phyloP scores from a whole-genome alignment of 2,329 filamentous ascomycete genomes.

The Ciborinia camelliae region DNA sequence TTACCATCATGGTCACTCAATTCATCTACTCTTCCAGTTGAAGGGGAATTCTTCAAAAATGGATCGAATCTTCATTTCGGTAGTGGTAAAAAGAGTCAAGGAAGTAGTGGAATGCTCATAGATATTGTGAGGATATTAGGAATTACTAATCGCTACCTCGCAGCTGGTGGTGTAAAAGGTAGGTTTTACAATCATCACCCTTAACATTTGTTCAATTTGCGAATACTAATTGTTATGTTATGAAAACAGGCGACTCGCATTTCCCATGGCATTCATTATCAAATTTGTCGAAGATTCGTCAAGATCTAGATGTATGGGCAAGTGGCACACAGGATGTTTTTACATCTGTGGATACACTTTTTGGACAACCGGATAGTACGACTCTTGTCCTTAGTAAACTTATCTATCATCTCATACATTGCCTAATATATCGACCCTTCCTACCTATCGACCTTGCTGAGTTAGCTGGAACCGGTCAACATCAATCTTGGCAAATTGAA shows the following conservation, averaged over 20 bases:
- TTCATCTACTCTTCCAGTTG: constrained; percentile 58
- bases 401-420: constrained; percentile 83
- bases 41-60: constrained; percentile 78
- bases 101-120: constrained; percentile 76
- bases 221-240: constrained; percentile 13
- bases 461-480: constrained; percentile 73
- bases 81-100: constrained; percentile 66
- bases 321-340: constrained; percentile 78
- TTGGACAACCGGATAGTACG: constrained; percentile 74
- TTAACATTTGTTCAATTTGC: not conserved
- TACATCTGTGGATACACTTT: constrained; percentile 69
- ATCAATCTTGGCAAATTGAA: constrained; percentile 91
- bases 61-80: constrained; percentile 71
- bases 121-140: constrained; percentile 81
- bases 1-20: constrained; percentile 71
- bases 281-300: constrained; percentile 79
- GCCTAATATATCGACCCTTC: constrained; percentile 82
- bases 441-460: constrained; percentile 80
- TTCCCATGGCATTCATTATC: constrained; percentile 89
- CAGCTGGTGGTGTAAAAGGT: constrained; percentile 74
- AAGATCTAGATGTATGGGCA: constrained; percentile 82
- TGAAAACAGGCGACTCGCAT: constrained; percentile 65
- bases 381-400: constrained; percentile 79
- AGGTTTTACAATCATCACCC: constrained; percentile 6
- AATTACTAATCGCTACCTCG: constrained; percentile 78